These are phyloP conservation scores for Talaromyces sp. DNA, from an alignment of 2,329 filamentous ascomycete species.

Conservation along the genomic window DNA sequence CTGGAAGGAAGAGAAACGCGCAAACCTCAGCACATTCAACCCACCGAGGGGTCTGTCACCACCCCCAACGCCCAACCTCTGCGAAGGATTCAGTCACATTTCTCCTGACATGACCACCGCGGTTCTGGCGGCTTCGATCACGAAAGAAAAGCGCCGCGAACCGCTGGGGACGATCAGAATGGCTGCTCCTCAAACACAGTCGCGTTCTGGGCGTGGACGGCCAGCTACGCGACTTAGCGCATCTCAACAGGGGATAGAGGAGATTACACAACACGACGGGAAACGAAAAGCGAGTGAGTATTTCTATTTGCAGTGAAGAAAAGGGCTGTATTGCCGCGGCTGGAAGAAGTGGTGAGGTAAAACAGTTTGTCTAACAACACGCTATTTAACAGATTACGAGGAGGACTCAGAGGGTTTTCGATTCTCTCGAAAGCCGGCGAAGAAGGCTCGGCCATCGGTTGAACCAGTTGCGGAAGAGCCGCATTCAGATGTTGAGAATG, in stretches of 20 bases:
- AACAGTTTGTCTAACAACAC: constrained; percentile 6
- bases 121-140: constrained; percentile 38
- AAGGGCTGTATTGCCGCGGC: neutral
- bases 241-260: constrained; percentile 33
- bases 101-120: constrained; percentile 42
- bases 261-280: constrained; percentile 26
- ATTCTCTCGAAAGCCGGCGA: constrained; percentile 69
- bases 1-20: too few relatives aligned
- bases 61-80: constrained; percentile 22
- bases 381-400: constrained; percentile 53
- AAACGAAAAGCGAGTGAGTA: constrained; percentile 52
- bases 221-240: constrained; percentile 41
- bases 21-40: too few relatives aligned
- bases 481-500: constrained; percentile 45
- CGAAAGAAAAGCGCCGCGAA: constrained; percentile 41
- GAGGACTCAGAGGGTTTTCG: constrained; percentile 78
- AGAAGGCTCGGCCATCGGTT: constrained; percentile 59
- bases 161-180: constrained; percentile 41
- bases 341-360: neutral
- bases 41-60: constrained; percentile 15
- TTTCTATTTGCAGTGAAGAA: neutral
- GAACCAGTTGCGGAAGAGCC: constrained; percentile 30
- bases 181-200: constrained; percentile 42
- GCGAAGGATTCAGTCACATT: constrained; percentile 30
- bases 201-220: constrained; percentile 31